Percentiles rank a stretch among this genome's conserved stretches.
These are phyloP conservation scores for Penicillium daleae DNA, from an alignment of 495 filamentous ascomycete species.

Conservation along the genomic window DNA sequence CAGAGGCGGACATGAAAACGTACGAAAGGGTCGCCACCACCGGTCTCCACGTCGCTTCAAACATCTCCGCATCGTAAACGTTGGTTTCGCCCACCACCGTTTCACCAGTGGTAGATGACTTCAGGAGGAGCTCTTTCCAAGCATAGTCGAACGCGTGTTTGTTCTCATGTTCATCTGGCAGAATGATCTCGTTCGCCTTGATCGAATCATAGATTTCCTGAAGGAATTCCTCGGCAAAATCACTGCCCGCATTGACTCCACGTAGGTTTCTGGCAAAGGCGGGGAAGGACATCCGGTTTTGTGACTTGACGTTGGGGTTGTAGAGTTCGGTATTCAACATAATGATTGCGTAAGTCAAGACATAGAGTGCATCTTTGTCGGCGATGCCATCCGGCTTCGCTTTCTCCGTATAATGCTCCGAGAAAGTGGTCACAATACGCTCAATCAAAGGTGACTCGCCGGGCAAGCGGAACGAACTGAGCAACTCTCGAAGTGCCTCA, in stretches of 20 bases:
- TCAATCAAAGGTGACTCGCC: conserved; percentile 94
- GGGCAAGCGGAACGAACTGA: conserved; percentile 92
- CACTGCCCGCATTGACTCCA: conserved; percentile 81
- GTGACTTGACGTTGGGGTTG: conserved; percentile 83
- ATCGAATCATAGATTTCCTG: conserved; percentile 90
- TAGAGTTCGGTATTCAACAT: conserved; percentile 95
- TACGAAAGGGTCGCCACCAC: conserved; percentile 94
- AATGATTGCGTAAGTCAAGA: conserved; percentile 95
- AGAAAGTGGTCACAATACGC: conserved; percentile 84
- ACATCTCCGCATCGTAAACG: conserved; percentile 96
- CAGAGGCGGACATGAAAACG: conserved; percentile 97
- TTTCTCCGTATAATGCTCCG: conserved; percentile 81
- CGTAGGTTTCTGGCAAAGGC: conserved; percentile 88
- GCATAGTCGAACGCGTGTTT: conserved; percentile 95
- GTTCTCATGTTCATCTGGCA: conserved; percentile 97
- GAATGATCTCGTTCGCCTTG: conserved; percentile 89
- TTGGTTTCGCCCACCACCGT: conserved; percentile 87
- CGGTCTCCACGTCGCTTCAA: conserved; percentile 92
- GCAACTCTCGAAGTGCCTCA: conserved; percentile 82
- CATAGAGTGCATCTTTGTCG: conserved; percentile 85
- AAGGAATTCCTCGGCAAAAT: conserved; percentile 86
- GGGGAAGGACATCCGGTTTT: conserved; percentile 76
- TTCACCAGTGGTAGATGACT: conserved; percentile 74
- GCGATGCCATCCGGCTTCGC: conserved; percentile 74
- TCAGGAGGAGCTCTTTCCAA: conserved; percentile 91